Evolutionary conservation across 495 filamentous ascomycete species (phyloP), one percentile per base, ranked within the genome.

Genomic region (Podospora didyma): DNA sequence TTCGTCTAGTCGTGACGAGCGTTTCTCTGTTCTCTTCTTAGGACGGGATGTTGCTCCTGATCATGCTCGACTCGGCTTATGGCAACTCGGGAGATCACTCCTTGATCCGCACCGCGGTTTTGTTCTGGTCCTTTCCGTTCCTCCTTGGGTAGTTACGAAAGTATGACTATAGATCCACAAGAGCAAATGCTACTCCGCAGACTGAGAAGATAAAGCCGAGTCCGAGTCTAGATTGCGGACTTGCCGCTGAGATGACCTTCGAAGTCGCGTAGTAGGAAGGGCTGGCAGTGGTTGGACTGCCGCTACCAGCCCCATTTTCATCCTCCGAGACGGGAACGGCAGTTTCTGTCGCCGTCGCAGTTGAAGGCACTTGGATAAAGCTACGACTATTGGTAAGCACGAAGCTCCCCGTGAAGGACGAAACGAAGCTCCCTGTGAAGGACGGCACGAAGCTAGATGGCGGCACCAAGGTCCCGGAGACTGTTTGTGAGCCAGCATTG

Each of bases 221-320:
- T n/a, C 48, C 39, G 39, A 51, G 14, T 6, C n/a, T 19, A 6
- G 21, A 17, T 12, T 41, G 44, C 7, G 2, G 24, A n/a, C 49
- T 31, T 14, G 53, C 53, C 19, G 26, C 26, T 44, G 17, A 31
- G 56, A 47, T 7, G 44, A 23, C 26, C 9, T 31, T 3, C 14
- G 53, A 11, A 9, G 24, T 48, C 16, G 55, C 55, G 14, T 34
- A 51, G 39, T 50, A 51, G 49, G 34, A 53, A 2, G 49, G 42
- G 14, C 28, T 39, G 10, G 39, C 35, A 10, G 39, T 44, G 6
- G 48, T 34, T 35, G 17, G 41, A 21, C 44, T 22, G 24, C 44
- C 41, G 41, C 45, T 28, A 17, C 42, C 21, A 7, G 1, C 12
- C 11, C 34, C 37, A 14, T 14, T 42, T 9, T 16, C 28, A 19